phyloP scores from a whole-genome alignment of 208 protist species.

The Leishmania lainsoni region DNA sequence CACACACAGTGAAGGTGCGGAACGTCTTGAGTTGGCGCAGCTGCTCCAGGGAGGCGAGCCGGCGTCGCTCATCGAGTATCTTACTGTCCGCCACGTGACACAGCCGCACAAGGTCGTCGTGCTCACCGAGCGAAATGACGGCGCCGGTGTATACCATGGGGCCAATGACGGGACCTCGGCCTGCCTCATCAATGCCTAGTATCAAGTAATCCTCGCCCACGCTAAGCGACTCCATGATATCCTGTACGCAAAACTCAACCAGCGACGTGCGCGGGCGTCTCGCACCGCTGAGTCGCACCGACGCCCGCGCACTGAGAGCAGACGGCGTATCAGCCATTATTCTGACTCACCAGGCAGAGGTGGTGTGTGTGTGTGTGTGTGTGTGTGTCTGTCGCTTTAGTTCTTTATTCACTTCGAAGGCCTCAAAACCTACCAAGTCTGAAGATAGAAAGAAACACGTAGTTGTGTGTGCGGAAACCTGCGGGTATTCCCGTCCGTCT shows the following conservation, averaged over 20 bases:
- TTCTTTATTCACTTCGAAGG: neutral
- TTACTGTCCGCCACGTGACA: conserved; percentile 93
- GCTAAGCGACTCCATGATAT: conserved; percentile 57
- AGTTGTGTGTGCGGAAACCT: neutral
- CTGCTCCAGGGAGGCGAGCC: conserved; percentile 52
- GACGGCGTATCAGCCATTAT: conserved; percentile 34
- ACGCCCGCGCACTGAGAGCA: conserved; percentile 28
- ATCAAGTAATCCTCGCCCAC: conserved; percentile 64
- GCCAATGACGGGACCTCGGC: conserved; percentile 93
- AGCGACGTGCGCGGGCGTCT: conserved; percentile 45
- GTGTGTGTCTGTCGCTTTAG: neutral
- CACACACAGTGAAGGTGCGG: conserved; percentile 57
- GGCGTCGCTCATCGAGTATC: conserved; percentile 55
- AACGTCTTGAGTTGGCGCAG: conserved; percentile 72
- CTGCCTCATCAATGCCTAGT: conserved; percentile 96
- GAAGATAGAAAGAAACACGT: neutral
- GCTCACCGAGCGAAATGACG: conserved; percentile 69
- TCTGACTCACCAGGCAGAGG: neutral
- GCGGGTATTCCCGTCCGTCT: neutral
- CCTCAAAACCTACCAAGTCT: neutral
- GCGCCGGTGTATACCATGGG: conserved; percentile 95
- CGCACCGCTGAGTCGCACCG: conserved; percentile 47
- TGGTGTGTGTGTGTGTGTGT: neutral
- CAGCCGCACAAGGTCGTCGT: conserved; percentile 66
- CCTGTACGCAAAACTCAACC: conserved; percentile 68